Base-by-base conservation (phyloP, 2,329 filamentous ascomycete species). In the Phoma sp. region DNA sequence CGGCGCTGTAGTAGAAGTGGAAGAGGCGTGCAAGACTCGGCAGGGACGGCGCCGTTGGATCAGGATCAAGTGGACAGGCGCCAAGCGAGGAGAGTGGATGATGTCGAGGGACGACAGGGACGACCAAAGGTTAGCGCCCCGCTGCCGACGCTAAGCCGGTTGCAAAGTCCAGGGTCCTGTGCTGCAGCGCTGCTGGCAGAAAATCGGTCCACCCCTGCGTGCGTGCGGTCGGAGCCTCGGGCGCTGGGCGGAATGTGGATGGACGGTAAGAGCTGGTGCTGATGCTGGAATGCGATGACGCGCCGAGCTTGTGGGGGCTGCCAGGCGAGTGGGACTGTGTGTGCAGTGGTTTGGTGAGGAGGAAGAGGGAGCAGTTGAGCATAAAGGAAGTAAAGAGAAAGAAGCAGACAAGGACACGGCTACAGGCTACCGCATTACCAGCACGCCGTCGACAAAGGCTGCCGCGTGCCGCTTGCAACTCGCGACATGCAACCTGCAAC, bases 21-120 rank as follows among this genome's bases (percentile, higher is more conserved):
- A 51, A 61, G 58, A 57, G 33, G 52, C 35, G 48, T 37, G 53
- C 44, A 59, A 54, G 47, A 58, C 39, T 58, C 58, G 61, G 52
- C 46, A 55, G 52, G 52, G 43, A 55, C 52, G 52, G 52, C 46
- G 62, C 60, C 60, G 67, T 61, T 68, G 50, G 61, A 63, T 57
- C 61, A 62, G 48, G 61, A 63, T 58, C 61, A 62, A 62, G 63
- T 64, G 61, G 61, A 58, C 49, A 39, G 53, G 45, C 55, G 65
- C 64, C 65, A 67, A 68, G 66, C 47, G 58, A 57, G 47, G 31
- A 52, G 51, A 58, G 62, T 65, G 66, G 64, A 56, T 60, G 57
- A 45, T 50, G 57, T 52, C 56, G 62, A 65, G 57, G 61, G 60
- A 55, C 51, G 52, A 24, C 17, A 43, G 46, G 46, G 46, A 46